Conservation (phyloP, 768 basidiomycete species). For the Crassisporium funariophilum region DNA sequence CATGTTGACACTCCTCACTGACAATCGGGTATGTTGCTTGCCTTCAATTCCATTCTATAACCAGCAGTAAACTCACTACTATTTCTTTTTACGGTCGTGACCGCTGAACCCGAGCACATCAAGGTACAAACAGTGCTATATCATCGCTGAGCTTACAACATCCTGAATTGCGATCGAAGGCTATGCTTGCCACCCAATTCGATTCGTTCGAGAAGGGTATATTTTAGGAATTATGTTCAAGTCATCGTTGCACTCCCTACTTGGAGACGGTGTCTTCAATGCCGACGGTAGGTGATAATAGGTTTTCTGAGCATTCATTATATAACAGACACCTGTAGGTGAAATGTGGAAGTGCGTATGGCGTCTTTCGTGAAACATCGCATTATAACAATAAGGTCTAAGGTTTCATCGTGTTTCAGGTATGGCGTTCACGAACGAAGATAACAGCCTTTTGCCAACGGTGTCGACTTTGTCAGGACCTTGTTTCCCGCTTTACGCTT, state of each 20-base stretch:
- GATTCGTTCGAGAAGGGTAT: constrained; percentile 49
- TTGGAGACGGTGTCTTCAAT: constrained; percentile 64
- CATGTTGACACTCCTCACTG: constrained; percentile 28
- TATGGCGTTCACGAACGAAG: constrained; percentile 17
- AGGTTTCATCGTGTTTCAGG: constrained; percentile 68
- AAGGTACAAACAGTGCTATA: constrained; percentile 30
- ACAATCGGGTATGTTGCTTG: constrained; percentile 36
- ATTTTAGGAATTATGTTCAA: constrained; percentile 24
- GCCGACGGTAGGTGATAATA: constrained; percentile 46
- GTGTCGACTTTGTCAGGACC: constrained; percentile 35
- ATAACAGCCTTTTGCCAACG: background rate
- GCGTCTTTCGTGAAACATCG: background rate
- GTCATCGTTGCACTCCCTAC: constrained; percentile 33
- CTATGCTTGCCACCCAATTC: constrained; percentile 52
- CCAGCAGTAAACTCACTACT: background rate
- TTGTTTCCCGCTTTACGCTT: constrained; percentile 55
- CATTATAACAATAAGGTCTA: background rate
- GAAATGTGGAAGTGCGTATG: constrained; percentile 66
- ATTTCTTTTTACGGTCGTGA: constrained; percentile 34
- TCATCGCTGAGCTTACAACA: constrained; percentile 10
- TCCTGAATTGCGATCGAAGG: constrained; percentile 18
- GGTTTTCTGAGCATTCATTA: background rate
- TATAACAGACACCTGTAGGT: constrained; percentile 34
- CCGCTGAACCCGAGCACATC: constrained; percentile 48
- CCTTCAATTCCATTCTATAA: background rate